Evolutionary conservation across 495 filamentous ascomycete species (phyloP), one percentile per base, ranked within the genome.

Genomic region (Pseudoneurospora amorphoporcata): DNA sequence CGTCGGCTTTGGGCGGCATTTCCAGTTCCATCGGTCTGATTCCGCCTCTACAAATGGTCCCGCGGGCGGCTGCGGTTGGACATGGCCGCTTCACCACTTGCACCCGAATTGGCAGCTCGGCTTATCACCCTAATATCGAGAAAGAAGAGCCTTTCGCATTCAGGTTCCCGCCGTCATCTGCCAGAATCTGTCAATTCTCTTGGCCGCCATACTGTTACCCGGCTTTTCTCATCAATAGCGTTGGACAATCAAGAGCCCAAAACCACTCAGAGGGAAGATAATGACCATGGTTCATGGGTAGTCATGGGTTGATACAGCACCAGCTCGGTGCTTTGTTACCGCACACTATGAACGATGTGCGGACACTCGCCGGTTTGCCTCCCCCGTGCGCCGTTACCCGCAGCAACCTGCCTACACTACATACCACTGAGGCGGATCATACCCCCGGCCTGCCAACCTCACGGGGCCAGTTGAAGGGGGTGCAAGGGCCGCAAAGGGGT

Each of bases 1-100:
- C 17, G 32, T 71, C 79, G 79, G 79, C 78, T 76, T 77, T 75
- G 78, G 3, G 61, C 79, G 79, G 78, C 78, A 76, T 78, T 75
- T 68, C 38, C 61, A 32, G 74, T 65, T 35, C 72, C 53, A 35
- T 65, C 78, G 75, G 79, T 72, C 61, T 40, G 39, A 73, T 81
- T 81, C 79, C 79, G 79, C 78, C 43, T 75, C 73, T 69, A 72
- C 72, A 72, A 71, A 42, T 38, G 40, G 39, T 29, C 19, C 53
- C 53, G 23, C 45, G n/a, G 35, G 53, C 70, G 70, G 70, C 71
- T 72, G 29, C 53, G 53, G 53, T 65, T 65, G 29, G 29, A 65
- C 19, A 58, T 65, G 53, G 53, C 53, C 29, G 53, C 29, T 35
- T 65, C 53, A 40, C 39, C 39, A 65, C 53, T 65, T 65, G 17